Evolutionary conservation across 2,329 filamentous ascomycete species (phyloP).

Genomic region (Lachnellula suecica): DNA sequence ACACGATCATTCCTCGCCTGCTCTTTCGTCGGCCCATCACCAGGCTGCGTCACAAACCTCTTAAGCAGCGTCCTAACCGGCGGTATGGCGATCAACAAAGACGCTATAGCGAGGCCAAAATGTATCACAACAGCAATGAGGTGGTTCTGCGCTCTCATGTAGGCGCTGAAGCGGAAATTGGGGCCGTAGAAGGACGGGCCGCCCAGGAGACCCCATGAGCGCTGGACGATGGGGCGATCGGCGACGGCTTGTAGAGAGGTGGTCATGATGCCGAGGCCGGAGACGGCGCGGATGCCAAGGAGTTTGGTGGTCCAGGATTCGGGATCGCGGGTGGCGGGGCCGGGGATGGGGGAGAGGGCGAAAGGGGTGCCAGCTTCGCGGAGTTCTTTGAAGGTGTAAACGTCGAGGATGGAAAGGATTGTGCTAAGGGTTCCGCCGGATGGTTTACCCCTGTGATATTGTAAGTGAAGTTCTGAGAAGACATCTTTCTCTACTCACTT

Average conservation of each 20-base stretch:
- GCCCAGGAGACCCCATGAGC: conserved; percentile 60
- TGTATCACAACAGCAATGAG: conserved; percentile 51
- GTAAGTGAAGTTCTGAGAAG: conserved; percentile 2
- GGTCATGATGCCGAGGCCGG: conserved; percentile 54
- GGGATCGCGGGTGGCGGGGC: conserved; percentile 23
- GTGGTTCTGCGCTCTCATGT: conserved; percentile 49
- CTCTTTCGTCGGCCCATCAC: conserved; percentile 53
- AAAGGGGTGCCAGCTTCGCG: conserved; percentile 48
- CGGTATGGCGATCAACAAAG: conserved; percentile 37
- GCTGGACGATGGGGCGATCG: conserved; percentile 55
- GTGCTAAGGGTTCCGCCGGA: conserved; percentile 72
- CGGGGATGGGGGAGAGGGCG: conserved; percentile 54
- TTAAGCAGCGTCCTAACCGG: conserved; percentile 42
- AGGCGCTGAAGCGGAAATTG: conserved; percentile 60
- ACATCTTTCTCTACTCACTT: conserved; percentile 31
- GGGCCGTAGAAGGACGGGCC: conserved; percentile 53
- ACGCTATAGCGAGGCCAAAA: conserved; percentile 44
- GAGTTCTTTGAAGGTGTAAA: conserved; percentile 49
- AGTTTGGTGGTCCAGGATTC: conserved; percentile 44
- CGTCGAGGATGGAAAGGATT: conserved; percentile 57
- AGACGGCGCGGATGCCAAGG: conserved; percentile 49
- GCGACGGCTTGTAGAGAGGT: conserved; percentile 49
- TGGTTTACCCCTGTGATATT: conserved; percentile 42
- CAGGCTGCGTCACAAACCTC: conserved; percentile 49
- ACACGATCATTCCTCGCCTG: conserved; percentile 56